Evolutionary conservation across 2,329 filamentous ascomycete species (phyloP).

Genomic region (Hypoxylon sp.): DNA sequence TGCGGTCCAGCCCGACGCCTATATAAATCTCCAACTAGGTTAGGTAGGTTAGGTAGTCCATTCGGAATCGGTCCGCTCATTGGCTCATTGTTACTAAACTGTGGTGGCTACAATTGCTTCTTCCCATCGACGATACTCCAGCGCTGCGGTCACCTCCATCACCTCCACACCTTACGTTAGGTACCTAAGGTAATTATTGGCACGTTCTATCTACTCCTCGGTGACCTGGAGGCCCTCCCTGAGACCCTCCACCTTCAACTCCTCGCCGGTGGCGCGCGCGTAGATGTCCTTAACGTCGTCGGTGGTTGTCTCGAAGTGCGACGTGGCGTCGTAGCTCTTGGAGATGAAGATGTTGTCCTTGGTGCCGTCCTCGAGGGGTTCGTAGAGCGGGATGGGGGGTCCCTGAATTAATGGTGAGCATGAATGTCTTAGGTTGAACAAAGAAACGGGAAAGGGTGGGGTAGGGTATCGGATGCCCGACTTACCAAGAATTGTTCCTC

Average conservation of each 20-base stretch:
- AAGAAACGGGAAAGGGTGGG: not conserved
- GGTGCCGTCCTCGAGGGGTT: slow-evolving; percentile 84
- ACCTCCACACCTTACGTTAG: not conserved
- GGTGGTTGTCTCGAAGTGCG: slow-evolving; percentile 92
- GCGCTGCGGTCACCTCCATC: not conserved
- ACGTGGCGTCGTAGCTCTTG: slow-evolving; percentile 98
- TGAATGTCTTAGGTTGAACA: not conserved
- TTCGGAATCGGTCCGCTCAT: not conserved
- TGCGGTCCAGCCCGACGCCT: not conserved
- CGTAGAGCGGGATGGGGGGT: slow-evolving; percentile 91
- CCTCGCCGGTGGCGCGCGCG: slow-evolving; percentile 83
- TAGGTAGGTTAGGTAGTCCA: too few relatives aligned
- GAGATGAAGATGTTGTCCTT: slow-evolving; percentile 97
- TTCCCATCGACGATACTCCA: not conserved
- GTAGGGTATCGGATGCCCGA: not conserved
- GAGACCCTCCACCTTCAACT: slow-evolving; percentile 88
- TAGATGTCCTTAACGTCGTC: slow-evolving; percentile 98
- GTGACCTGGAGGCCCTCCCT: slow-evolving; percentile 83
- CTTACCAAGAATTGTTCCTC: slow-evolving; percentile 96
- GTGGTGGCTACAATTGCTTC: slow-evolving; percentile 21
- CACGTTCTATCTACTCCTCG: slow-evolving; percentile 68
- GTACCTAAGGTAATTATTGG: not conserved
- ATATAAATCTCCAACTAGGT: slow-evolving; percentile 14
- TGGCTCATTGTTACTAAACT: slow-evolving; percentile 14
- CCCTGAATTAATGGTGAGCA: slow-evolving; percentile 61